These are phyloP conservation scores for Gnomoniopsis sp. DNA, from an alignment of 2,329 filamentous ascomycete species.

Conservation along the genomic window DNA sequence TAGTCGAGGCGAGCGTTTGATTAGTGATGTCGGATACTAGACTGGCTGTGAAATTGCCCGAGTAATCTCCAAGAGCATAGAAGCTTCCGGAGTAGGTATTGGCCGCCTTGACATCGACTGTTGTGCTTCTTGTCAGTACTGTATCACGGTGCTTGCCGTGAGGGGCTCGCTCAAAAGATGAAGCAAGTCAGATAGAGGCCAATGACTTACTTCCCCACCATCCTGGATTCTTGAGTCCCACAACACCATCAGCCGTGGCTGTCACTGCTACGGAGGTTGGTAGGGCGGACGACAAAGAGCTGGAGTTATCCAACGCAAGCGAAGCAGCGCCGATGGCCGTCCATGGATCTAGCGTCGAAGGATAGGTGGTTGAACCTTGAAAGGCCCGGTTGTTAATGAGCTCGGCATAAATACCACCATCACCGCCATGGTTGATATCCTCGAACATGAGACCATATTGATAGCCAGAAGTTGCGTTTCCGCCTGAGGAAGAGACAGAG, in stretches of 20 bases:
- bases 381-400: conserved; percentile 69
- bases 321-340: conserved; percentile 37
- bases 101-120: conserved; percentile 14
- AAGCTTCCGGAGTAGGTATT: conserved; percentile 45
- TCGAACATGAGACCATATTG: conserved; percentile 42
- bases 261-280: conserved; percentile 47
- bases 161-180: neutral
- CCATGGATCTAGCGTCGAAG: conserved; percentile 44
- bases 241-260: conserved; percentile 8
- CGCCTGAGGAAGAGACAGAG: conserved; percentile 23
- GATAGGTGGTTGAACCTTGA: conserved; percentile 47
- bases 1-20: conserved; percentile 42
- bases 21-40: conserved; percentile 42
- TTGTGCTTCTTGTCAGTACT: neutral
- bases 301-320: conserved; percentile 43
- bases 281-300: conserved; percentile 50
- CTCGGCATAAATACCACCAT: conserved; percentile 68
- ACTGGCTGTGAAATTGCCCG: conserved; percentile 44
- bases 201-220: conserved; percentile 16
- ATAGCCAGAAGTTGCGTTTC: conserved; percentile 35
- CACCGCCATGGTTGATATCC: conserved; percentile 65
- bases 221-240: conserved; percentile 13
- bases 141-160: neutral
- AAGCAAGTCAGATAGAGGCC: neutral
- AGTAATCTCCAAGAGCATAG: conserved; percentile 48